Conservation (phyloP, 1,139 yeast species). For the Diutina catenulata region DNA sequence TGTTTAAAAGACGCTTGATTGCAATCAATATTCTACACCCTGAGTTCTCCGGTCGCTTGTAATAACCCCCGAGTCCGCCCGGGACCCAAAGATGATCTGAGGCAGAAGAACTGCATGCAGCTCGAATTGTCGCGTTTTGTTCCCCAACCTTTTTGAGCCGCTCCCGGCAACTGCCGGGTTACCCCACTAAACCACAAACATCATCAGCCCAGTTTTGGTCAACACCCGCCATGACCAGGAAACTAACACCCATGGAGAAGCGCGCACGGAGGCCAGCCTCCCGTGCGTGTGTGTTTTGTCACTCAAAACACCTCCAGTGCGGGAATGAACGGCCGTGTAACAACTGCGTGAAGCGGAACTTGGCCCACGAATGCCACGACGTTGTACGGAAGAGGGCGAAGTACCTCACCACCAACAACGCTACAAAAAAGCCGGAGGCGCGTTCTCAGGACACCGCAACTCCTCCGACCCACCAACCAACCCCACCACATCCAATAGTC, state of each 20-base stretch:
- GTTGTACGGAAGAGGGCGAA: slow-evolving; percentile 48
- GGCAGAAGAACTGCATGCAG: no score
- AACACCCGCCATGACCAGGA: slow-evolving; percentile 45
- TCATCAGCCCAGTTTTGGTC: not conserved
- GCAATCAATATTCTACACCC: no score
- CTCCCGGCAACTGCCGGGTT: not conserved
- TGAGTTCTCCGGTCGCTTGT: no score
- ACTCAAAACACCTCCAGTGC: slow-evolving; percentile 61
- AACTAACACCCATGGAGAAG: slow-evolving; percentile 41
- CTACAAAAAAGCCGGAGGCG: no score
- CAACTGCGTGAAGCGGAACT: slow-evolving; percentile 52
- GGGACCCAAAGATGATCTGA: no score
- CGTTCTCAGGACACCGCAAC: no score
- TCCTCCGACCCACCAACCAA: no score
- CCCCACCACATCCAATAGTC: no score
- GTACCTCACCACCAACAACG: slow-evolving; percentile 16
- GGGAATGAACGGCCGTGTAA: slow-evolving; percentile 50
- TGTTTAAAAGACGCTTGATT: no score
- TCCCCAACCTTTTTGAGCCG: no score
- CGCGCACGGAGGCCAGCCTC: slow-evolving; percentile 46
- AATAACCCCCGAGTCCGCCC: no score
- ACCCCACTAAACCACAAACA: not conserved
- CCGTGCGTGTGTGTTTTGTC: slow-evolving; percentile 63
- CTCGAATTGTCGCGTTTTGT: no score
- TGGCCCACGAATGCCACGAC: slow-evolving; percentile 45